Percentiles rank a stretch among this genome's conserved stretches.
phyloP scores from a whole-genome alignment of 352 stramenopile species.

The Phytophthora tubulina region DNA sequence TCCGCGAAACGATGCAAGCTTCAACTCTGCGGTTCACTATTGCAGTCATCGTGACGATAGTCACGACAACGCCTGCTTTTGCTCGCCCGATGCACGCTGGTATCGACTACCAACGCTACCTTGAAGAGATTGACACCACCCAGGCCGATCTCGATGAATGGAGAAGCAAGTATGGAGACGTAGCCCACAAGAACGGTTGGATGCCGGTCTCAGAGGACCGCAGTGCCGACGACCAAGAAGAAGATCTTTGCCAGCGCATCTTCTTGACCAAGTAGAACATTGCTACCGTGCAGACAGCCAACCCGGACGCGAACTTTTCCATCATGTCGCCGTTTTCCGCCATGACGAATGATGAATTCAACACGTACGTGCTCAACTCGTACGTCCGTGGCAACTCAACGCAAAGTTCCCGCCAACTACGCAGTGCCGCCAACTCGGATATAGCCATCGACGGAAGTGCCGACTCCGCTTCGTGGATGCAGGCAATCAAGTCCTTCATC shows the following conservation, averaged over 20 bases:
- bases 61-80: constrained; percentile 4
- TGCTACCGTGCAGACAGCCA: constrained; percentile 39
- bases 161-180: constrained; percentile 44
- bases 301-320: constrained; percentile 62
- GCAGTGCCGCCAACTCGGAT: constrained; percentile 21
- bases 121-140: constrained; percentile 48
- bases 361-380: constrained; percentile 49
- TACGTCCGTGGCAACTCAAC: constrained; percentile 44
- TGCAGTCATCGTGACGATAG: neutral
- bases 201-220: constrained; percentile 46
- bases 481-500: constrained; percentile 21
- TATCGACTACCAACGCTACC: constrained; percentile 62
- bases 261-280: constrained; percentile 59
- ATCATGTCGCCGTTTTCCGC: constrained; percentile 63
- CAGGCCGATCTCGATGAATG: constrained; percentile 52
- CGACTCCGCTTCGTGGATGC: constrained; percentile 21
- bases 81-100: constrained; percentile 51
- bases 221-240: constrained; percentile 50
- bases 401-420: constrained; percentile 25
- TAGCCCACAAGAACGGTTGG: constrained; percentile 48
- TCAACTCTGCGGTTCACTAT: constrained; percentile 23
- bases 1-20: constrained; percentile 25
- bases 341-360: constrained; percentile 58
- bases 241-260: constrained; percentile 60
- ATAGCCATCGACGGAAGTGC: constrained; percentile 7